phyloP scores from a whole-genome alignment of 139 green algal species.

The Coelastrella sp. region DNA sequence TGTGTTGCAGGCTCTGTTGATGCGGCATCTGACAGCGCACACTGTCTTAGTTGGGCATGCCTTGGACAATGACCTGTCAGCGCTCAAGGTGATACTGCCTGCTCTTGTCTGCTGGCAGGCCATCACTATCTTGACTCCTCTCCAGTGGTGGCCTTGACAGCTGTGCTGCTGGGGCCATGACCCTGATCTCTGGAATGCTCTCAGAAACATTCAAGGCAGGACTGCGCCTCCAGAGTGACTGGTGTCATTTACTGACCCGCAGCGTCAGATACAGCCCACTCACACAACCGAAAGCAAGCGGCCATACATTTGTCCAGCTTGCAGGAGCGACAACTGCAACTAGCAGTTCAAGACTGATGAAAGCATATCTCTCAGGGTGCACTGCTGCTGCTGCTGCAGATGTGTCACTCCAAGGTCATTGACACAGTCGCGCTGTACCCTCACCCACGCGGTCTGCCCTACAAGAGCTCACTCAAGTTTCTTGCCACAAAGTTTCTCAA shows the following conservation, averaged over 20 bases:
- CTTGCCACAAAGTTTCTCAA: conserved; percentile 68
- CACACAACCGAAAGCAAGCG: no score
- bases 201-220: no score
- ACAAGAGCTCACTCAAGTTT: conserved; percentile 57
- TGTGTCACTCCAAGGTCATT: conserved; percentile 58
- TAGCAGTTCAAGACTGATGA: not conserved
- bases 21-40: conserved; percentile 67
- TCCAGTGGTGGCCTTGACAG: no score
- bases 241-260: no score
- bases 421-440: conserved; percentile 89
- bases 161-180: no score
- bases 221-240: no score
- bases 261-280: no score
- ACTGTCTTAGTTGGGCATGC: conserved; percentile 90
- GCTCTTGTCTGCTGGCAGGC: no score
- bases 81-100: conserved; percentile 63
- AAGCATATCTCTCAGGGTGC: not conserved
- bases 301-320: not conserved
- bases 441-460: conserved; percentile 82
- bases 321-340: not conserved
- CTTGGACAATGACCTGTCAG: conserved; percentile 92
- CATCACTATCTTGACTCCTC: no score
- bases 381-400: not conserved
- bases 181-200: no score
- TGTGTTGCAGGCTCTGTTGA: conserved; percentile 44